These are phyloP conservation scores for Senna tora DNA, from an alignment of 306 rosid species.

Conservation along the genomic window DNA sequence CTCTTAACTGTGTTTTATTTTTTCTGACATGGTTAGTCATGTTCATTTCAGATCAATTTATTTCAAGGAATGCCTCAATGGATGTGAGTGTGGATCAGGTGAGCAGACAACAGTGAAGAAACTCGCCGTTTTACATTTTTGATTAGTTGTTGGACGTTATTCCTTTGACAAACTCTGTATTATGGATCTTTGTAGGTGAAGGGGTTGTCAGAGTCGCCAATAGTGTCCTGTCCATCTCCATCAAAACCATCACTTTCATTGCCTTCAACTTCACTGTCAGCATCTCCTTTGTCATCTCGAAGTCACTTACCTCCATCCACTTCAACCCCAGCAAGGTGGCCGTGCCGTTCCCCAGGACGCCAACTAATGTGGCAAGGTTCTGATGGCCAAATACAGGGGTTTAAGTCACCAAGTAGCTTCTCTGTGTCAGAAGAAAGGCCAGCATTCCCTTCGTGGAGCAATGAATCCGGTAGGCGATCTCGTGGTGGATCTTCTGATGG, in stretches of 20 bases:
- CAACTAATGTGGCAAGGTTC: conserved; percentile 65
- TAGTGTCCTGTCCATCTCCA: conserved; percentile 60
- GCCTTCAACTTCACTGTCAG: conserved; percentile 68
- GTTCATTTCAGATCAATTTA: conserved; percentile 63
- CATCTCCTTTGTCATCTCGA: conserved; percentile 73
- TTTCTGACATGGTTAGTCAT: conserved; percentile 38
- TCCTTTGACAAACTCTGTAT: conserved; percentile 22
- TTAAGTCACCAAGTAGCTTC: conserved; percentile 64
- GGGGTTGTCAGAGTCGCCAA: conserved; percentile 56
- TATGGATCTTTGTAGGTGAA: conserved; percentile 56
- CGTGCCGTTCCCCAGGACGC: conserved; percentile 69
- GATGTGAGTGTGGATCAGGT: conserved; percentile 83
- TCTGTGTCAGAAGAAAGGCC: conserved; percentile 72
- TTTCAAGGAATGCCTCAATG: conserved; percentile 63
- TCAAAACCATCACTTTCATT: conserved; percentile 54
- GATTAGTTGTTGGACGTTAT: conserved; percentile 15
- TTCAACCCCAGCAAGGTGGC: conserved; percentile 61
- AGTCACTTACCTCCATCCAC: conserved; percentile 56
- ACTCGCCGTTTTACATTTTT: conserved; percentile 4
- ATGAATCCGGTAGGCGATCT: conserved; percentile 68
- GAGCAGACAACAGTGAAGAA: conserved; percentile 33
- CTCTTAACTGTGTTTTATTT: conserved; percentile 27
- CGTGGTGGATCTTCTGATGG: conserved; percentile 87
- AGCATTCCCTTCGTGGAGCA: conserved; percentile 65
- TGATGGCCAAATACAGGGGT: conserved; percentile 57